These are phyloP conservation scores for Lentinula aciculospora DNA, from an alignment of 768 basidiomycete species.

Conservation along the genomic window DNA sequence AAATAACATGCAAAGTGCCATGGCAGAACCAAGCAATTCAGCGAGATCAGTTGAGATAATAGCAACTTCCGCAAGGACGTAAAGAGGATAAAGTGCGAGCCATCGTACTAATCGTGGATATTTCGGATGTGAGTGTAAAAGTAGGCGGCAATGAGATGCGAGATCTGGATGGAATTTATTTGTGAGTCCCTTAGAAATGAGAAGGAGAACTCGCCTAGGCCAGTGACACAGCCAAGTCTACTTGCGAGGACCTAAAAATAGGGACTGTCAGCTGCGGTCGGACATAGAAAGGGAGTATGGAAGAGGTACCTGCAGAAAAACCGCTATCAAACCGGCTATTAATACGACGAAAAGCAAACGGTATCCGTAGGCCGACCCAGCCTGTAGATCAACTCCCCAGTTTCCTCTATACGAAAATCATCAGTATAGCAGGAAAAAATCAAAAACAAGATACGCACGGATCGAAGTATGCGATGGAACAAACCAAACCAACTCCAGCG, in stretches of 20 bases:
- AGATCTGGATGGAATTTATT: conserved; percentile 24
- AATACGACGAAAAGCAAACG: conserved; percentile 82
- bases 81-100: conserved; percentile 60
- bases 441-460: conserved; percentile 45
- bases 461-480: conserved; percentile 86
- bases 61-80: conserved; percentile 59
- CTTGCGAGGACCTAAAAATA: conserved; percentile 60
- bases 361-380: conserved; percentile 83
- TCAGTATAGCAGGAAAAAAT: neutral
- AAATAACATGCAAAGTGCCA: conserved; percentile 72
- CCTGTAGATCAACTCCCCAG: conserved; percentile 88
- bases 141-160: conserved; percentile 50
- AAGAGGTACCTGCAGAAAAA: conserved; percentile 66
- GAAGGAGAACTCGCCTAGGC: conserved; percentile 49
- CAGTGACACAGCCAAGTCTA: conserved; percentile 78
- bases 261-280: neutral
- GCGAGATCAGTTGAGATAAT: conserved; percentile 78
- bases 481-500: conserved; percentile 80
- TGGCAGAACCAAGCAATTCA: conserved; percentile 78
- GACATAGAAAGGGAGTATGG: neutral
- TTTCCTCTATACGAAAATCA: conserved; percentile 45
- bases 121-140: conserved; percentile 60
- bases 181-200: neutral
- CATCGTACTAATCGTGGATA: conserved; percentile 53
- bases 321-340: conserved; percentile 76